Base-by-base conservation (phyloP, 2,329 filamentous ascomycete genomes). In the Clarireedia homoeocarpa region DNA sequence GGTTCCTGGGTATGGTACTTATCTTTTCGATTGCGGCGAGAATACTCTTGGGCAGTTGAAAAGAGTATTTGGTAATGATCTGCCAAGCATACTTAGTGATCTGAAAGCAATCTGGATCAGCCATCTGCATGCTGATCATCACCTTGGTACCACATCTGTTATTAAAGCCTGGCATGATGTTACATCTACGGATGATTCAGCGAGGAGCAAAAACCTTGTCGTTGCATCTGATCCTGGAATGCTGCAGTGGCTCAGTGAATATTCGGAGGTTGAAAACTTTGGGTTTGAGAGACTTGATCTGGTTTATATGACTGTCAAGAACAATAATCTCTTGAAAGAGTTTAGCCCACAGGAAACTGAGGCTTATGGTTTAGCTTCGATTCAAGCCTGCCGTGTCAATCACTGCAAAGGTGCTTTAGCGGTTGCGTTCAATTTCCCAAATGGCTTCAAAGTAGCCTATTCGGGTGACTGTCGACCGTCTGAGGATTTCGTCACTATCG, bases 41-140 rank as follows among this genome's bases (percentile, higher is more conserved):
- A 91, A 90, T 66, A 96, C 94, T 0, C 74, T 97, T 7, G 92
- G 92, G 10, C 91, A 96, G 69, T 74, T 99, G 40, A 83, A 82
- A 57, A 86, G 94, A 51, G 77, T 88, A 0, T 92, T 88, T 65
- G 77, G 80, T 5, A 77, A 83, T 4, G 80, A 89, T 61, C 74
- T 92, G 3, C 75, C 75, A 27, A 77, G 84, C n/a, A 77, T 96
- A 12, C 75, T 99, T n/a, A 79, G 76, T 58, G 84, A 95, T 60
- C 76, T 99, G 45, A 86, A 85, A 53, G 82, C 84, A 63, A 85
- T 99, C 60, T 95, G 90, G 83, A 94, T 99, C 72, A 95, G 89
- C 70, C 94, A 99, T 73, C 76, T 95, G 60, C 94, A 99, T 71
- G 94, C 94, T 4, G 94, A 99, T 72, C 94, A 99, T 72, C 94